Percentiles rank a stretch among this genome's conserved stretches.
Conservation (phyloP, 768 basidiomycete species). For the Agaricus subrufescens region DNA sequence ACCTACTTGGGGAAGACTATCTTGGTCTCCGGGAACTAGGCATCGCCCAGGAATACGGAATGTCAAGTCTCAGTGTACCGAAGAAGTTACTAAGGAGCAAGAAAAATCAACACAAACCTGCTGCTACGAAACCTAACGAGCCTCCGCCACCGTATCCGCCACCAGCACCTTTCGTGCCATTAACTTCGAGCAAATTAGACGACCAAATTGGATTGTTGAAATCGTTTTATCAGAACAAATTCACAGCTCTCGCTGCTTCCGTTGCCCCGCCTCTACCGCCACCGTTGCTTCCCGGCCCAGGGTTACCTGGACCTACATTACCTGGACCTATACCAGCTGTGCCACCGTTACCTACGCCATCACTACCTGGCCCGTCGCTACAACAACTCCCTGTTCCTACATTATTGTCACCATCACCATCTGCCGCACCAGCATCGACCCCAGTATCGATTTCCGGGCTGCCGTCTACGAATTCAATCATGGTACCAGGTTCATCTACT, state of each 20-base stretch:
- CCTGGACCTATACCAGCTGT: constrained; percentile 9
- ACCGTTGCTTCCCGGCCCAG: constrained; percentile 11
- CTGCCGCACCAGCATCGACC: constrained; percentile 1
- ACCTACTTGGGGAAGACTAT: constrained; percentile 88
- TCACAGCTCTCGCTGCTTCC: constrained; percentile 35
- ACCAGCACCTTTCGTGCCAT: constrained; percentile 74
- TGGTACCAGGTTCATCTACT: constrained; percentile 3
- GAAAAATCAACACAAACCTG: constrained; percentile 36
- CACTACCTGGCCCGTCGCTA: background rate
- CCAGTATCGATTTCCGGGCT: background rate
- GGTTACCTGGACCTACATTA: constrained; percentile 11
- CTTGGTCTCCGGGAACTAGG: constrained; percentile 85
- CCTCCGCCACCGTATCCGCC: constrained; percentile 83
- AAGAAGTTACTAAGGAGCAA: constrained; percentile 70
- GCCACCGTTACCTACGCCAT: constrained; percentile 2
- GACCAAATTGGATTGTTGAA: constrained; percentile 85
- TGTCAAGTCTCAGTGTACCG: constrained; percentile 75
- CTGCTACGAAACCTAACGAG: constrained; percentile 58
- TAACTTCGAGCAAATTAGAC: constrained; percentile 61
- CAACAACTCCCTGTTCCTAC: constrained; percentile 6
- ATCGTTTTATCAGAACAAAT: constrained; percentile 61
- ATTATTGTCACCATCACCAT: constrained; percentile 14
- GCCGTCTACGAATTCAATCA: constrained; percentile 5
- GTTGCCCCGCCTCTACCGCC: constrained; percentile 13
- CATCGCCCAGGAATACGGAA: constrained; percentile 80